Evolutionary conservation across 139 green algal genomes (phyloP).

Genomic region (Chlorella sp.): DNA sequence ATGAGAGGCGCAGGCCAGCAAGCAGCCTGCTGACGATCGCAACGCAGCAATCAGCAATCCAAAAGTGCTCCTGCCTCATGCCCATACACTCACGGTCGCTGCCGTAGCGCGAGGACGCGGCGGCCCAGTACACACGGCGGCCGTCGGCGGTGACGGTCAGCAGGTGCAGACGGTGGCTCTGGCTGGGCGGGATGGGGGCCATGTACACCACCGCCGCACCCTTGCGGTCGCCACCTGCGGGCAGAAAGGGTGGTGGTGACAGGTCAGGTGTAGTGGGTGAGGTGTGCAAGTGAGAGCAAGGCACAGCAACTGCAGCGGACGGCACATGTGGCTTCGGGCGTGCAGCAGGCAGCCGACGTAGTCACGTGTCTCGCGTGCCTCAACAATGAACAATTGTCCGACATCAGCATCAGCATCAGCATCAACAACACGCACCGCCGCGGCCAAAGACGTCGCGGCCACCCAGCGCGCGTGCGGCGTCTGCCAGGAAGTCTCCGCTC

Average conservation of each 20-base stretch:
- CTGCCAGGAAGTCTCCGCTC: constrained; percentile 66
- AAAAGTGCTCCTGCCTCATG: no score
- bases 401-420: no score
- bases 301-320: no score
- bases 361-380: no score
- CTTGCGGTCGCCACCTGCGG: constrained; percentile 57
- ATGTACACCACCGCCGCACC: constrained; percentile 79
- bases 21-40: no score
- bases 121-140: constrained; percentile 87
- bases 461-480: constrained; percentile 6
- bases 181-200: constrained; percentile 59
- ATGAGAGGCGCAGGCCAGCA: neutral
- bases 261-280: no score
- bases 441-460: constrained; percentile 75
- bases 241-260: no score
- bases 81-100: constrained; percentile 3
- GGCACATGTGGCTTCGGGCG: no score
- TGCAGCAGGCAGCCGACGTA: no score
- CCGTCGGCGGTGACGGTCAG: constrained; percentile 89
- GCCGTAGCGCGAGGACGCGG: constrained; percentile 1
- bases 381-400: no score
- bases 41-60: no score
- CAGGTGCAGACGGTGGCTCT: constrained; percentile 74
- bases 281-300: no score
- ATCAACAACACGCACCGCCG: constrained; percentile 5